Percentiles rank a stretch among this genome's conserved stretches.
Evolutionary conservation across 2,329 filamentous ascomycete species (phyloP).

Genomic region (Fusarium staphyleae): DNA sequence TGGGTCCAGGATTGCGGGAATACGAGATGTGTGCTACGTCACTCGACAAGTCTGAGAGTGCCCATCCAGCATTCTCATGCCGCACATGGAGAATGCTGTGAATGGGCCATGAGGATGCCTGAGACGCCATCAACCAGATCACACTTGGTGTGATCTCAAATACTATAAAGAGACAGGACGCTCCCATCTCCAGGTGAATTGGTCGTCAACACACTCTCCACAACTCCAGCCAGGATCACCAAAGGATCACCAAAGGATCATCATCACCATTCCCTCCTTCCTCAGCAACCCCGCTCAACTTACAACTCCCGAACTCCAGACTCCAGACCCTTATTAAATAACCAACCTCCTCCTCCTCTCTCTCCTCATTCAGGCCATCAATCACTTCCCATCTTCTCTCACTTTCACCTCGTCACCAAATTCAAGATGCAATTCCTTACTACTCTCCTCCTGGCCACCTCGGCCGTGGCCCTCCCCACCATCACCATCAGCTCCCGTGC

Average conservation of each 20-base stretch:
- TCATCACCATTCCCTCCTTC: slow-evolving; percentile 4
- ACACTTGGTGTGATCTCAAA: not conserved
- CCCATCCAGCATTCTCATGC: slow-evolving; percentile 15
- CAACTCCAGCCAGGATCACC: slow-evolving; percentile 10
- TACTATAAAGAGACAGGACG: slow-evolving; percentile 34
- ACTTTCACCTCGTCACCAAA: not conserved
- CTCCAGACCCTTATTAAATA: slow-evolving; percentile 6
- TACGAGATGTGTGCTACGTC: slow-evolving; percentile 41
- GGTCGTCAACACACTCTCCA: slow-evolving; percentile 3
- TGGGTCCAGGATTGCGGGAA: slow-evolving; percentile 25
- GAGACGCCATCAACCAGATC: not conserved
- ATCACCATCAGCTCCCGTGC: slow-evolving; percentile 15
- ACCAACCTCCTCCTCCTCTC: slow-evolving; percentile 19
- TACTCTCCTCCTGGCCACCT: slow-evolving; percentile 40
- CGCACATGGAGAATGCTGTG: slow-evolving; percentile 29
- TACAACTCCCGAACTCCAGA: too few species aligned
- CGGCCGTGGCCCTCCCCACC: slow-evolving; percentile 40
- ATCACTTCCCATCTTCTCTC: not conserved
- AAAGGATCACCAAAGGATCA: slow-evolving; percentile 24
- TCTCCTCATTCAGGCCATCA: too few species aligned
- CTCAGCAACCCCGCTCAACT: slow-evolving; percentile 14
- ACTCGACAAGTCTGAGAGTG: slow-evolving; percentile 18
- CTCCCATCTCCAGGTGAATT: slow-evolving; percentile 1
- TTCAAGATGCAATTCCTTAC: slow-evolving; percentile 40
- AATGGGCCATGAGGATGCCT: slow-evolving; percentile 10